Percentiles rank a stretch among this genome's conserved stretches.
Evolutionary conservation across 768 basidiomycete genomes (phyloP).

Genomic region (Termitomyces sp.): DNA sequence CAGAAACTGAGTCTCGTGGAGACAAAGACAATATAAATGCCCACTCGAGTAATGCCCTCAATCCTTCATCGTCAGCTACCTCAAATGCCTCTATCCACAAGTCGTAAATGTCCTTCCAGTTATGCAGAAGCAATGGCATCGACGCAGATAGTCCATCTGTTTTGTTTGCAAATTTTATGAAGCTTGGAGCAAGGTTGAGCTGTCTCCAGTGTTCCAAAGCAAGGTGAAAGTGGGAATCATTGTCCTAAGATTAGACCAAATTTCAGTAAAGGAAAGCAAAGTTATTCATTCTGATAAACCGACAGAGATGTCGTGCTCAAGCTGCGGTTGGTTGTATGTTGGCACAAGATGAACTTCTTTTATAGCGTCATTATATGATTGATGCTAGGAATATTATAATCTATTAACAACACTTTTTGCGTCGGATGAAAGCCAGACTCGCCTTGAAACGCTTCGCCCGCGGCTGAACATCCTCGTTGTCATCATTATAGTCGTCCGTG

Average conservation of each 20-base stretch:
- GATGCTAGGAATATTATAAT: constrained; percentile 40
- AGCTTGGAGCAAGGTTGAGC: constrained; percentile 72
- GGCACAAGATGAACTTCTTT: constrained; percentile 72
- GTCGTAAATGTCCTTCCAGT: constrained; percentile 64
- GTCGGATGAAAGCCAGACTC: neutral
- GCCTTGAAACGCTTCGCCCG: constrained; percentile 51
- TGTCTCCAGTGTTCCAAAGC: constrained; percentile 73
- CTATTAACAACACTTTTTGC: neutral
- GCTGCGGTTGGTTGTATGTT: constrained; percentile 45
- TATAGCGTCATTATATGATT: constrained; percentile 63
- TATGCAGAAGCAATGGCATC: constrained; percentile 76
- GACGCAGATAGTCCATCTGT: constrained; percentile 61
- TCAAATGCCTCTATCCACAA: constrained; percentile 59
- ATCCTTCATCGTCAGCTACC: constrained; percentile 62
- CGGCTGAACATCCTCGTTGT: constrained; percentile 19
- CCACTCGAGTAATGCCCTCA: constrained; percentile 73
- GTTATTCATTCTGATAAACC: constrained; percentile 17
- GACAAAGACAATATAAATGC: constrained; percentile 17
- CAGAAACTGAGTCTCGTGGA: neutral
- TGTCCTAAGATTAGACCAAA: constrained; percentile 41
- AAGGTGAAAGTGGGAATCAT: constrained; percentile 73
- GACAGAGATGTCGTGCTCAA: constrained; percentile 58
- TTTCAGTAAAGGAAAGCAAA: neutral
- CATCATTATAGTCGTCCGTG: constrained; percentile 16
- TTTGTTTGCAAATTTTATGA: constrained; percentile 62